Conservation (phyloP, 306 rosid genomes). For the Ochetophila trinervis region DNA sequence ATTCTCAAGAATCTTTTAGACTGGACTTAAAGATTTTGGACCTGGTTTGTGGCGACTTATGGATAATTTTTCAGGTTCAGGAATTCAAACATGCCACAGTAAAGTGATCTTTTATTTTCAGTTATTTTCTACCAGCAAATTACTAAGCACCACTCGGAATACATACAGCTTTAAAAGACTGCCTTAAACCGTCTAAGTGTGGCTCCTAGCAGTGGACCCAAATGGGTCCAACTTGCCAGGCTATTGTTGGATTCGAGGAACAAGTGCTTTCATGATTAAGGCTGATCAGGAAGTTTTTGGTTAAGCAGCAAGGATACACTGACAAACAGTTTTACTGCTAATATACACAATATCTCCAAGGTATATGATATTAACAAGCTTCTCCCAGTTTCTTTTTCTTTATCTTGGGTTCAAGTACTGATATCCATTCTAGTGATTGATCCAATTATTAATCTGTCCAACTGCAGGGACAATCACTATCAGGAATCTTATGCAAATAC, state of each 20-base stretch:
- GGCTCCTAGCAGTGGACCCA: no score
- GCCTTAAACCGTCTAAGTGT: no score
- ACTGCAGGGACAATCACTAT: conserved; percentile 2
- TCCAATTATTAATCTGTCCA: conserved; percentile 7
- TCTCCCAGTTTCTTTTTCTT: neutral
- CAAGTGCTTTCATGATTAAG: no score
- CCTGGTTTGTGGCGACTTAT: neutral
- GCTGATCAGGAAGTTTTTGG: no score
- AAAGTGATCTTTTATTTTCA: no score
- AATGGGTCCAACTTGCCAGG: no score
- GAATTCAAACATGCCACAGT: neutral
- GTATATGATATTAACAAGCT: neutral
- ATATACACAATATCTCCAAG: neutral
- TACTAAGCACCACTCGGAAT: no score
- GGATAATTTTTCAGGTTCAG: neutral
- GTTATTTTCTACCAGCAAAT: no score
- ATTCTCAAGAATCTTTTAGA: neutral
- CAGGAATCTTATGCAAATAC: conserved; percentile 8
- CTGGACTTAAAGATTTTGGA: neutral
- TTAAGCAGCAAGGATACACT: no score
- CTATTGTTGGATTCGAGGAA: no score
- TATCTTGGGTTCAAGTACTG: neutral
- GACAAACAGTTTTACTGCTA: neutral
- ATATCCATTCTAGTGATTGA: conserved; percentile 2
- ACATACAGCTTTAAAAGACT: no score